A percentile compares a stretch with the other conserved stretches of the same genome.
Conservation (phyloP, 345 rosid genomes). For the Physaria fendleri region DNA sequence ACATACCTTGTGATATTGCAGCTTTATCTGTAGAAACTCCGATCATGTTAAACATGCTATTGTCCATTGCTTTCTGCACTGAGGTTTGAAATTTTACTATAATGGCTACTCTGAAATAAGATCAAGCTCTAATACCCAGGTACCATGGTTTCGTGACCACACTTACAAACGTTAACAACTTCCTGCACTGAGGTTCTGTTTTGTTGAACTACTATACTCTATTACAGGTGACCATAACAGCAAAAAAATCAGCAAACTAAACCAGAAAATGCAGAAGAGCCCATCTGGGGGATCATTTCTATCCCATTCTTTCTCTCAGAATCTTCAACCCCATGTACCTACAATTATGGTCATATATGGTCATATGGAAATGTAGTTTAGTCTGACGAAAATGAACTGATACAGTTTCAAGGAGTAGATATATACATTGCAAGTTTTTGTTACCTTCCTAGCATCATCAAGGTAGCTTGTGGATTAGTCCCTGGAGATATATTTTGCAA, state of each 20-base stretch:
- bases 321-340: slow-evolving; percentile 59
- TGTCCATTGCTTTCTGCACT: not conserved
- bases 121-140: too few relatives aligned
- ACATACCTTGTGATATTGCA: too few relatives aligned
- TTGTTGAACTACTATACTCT: not conserved
- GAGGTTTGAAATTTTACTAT: not conserved
- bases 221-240: not conserved
- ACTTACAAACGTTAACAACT: too few relatives aligned
- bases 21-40: too few relatives aligned
- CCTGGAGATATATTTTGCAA: not conserved
- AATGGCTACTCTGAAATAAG: slow-evolving; percentile 1
- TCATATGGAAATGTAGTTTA: not conserved
- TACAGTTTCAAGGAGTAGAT: not conserved
- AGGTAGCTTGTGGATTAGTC: too few relatives aligned
- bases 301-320: slow-evolving; percentile 34
- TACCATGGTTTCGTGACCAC: too few relatives aligned
- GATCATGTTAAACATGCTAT: too few relatives aligned
- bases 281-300: not conserved
- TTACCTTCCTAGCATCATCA: too few relatives aligned
- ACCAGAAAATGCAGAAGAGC: not conserved
- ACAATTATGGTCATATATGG: slow-evolving; percentile 12
- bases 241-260: slow-evolving; percentile 5
- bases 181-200: too few relatives aligned
- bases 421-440: too few relatives aligned
- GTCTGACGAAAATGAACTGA: not conserved